These are phyloP conservation scores for Podaxis sp. DNA, from an alignment of 768 basidiomycete genomes.

Conservation along the genomic window DNA sequence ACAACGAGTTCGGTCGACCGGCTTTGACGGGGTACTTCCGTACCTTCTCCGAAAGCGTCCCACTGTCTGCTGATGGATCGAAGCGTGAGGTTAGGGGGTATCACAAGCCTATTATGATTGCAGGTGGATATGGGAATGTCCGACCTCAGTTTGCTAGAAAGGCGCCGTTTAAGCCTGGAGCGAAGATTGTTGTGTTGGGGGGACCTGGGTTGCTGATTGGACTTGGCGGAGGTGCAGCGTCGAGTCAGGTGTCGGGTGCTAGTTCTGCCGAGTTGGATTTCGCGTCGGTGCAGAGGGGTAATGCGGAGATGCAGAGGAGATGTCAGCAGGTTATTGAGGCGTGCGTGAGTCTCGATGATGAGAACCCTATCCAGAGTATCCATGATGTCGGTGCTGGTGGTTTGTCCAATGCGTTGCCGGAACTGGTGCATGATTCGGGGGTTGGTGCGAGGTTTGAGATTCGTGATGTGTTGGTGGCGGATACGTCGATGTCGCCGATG, in stretches of 20 bases:
- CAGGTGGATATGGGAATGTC: slow-evolving; percentile 95
- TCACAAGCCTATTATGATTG: slow-evolving; percentile 99
- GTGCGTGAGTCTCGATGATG: slow-evolving; percentile 58
- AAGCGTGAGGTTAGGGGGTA: slow-evolving; percentile 81
- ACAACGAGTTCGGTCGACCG: slow-evolving; percentile 97
- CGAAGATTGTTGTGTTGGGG: slow-evolving; percentile 89
- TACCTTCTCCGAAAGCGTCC: slow-evolving; percentile 82
- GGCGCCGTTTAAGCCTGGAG: slow-evolving; percentile 69
- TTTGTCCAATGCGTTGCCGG: slow-evolving; percentile 93
- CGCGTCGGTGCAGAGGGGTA: slow-evolving; percentile 95
- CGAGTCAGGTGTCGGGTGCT: slow-evolving; percentile 88
- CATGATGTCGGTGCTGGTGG: slow-evolving; percentile 99
- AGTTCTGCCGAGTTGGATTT: slow-evolving; percentile 94
- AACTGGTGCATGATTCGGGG: slow-evolving; percentile 94
- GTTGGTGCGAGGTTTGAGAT: slow-evolving; percentile 93
- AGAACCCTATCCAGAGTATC: slow-evolving; percentile 89
- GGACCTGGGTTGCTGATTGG: slow-evolving; percentile 97
- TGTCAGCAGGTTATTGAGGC: slow-evolving; percentile 98
- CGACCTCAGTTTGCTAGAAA: slow-evolving; percentile 82
- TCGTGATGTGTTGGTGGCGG: slow-evolving; percentile 87
- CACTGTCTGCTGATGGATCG: slow-evolving; percentile 45
- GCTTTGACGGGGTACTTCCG: slow-evolving; percentile 93
- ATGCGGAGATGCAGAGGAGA: slow-evolving; percentile 96
- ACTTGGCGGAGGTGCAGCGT: slow-evolving; percentile 94
- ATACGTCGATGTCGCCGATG: slow-evolving; percentile 96